A percentile compares a stretch with the other conserved stretches of the same genome.
phyloP scores from a whole-genome alignment of 306 rosid genomes.

The Purshia tridentata region DNA sequence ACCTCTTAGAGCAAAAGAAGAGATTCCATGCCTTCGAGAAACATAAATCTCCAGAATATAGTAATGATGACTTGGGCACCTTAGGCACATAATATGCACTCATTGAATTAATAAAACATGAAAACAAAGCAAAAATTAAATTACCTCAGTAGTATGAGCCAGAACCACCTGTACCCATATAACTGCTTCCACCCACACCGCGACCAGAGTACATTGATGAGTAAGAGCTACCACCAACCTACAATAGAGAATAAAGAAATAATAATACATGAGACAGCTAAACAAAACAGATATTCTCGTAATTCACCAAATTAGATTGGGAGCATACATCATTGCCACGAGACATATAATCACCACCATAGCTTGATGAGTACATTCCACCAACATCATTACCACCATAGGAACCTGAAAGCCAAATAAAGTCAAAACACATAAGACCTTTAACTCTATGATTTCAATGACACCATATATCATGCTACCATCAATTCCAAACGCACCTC shows the following conservation, averaged over 20 bases:
- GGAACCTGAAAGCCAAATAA: conserved; percentile 56
- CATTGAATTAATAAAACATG: not conserved
- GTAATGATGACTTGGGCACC: not conserved
- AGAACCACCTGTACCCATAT: conserved; percentile 76
- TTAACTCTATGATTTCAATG: conserved; percentile 3
- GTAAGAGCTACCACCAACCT: conserved; percentile 84
- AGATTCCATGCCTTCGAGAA: conserved; percentile 41
- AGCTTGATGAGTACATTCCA: conserved; percentile 80
- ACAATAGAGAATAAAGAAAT: conserved; percentile 14
- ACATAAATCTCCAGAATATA: conserved; percentile 32
- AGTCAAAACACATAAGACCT: not conserved
- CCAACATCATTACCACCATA: conserved; percentile 60
- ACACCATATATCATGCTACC: not conserved
- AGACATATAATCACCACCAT: conserved; percentile 69
- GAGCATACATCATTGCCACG: conserved; percentile 83
- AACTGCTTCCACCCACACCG: conserved; percentile 69
- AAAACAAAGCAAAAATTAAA: not conserved
- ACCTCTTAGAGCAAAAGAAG: conserved; percentile 39
- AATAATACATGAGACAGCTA: conserved; percentile 5
- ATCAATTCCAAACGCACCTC: conserved; percentile 44
- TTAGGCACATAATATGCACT: not conserved
- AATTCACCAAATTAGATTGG: conserved; percentile 3
- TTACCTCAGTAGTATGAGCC: conserved; percentile 89
- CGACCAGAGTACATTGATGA: conserved; percentile 77
- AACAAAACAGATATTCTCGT: not conserved